These are phyloP conservation scores for Penicillium cinerascens DNA, from an alignment of 495 filamentous ascomycete genomes.

Conservation along the genomic window DNA sequence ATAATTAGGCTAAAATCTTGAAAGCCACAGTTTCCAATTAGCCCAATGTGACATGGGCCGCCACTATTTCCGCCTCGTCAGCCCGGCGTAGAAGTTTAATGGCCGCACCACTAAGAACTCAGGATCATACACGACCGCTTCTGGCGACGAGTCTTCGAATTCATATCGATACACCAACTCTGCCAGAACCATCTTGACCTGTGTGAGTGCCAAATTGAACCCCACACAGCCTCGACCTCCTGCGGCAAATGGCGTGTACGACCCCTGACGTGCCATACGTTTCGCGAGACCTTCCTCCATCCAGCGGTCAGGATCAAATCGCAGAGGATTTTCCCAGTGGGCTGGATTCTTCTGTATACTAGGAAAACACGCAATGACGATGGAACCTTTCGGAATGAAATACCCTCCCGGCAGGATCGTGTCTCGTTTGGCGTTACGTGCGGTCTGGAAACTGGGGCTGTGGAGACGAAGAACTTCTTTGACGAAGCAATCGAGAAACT, in stretches of 20 bases:
- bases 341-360: slow-evolving; percentile 51
- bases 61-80: no score
- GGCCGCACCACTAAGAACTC: slow-evolving; percentile 52
- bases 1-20: no score
- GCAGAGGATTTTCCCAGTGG: slow-evolving; percentile 47
- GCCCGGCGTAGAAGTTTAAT: slow-evolving; percentile 45
- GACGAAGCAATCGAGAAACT: slow-evolving; percentile 52
- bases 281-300: slow-evolving; percentile 34
- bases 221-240: slow-evolving; percentile 52
- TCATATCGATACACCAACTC: slow-evolving; percentile 53
- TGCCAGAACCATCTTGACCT: slow-evolving; percentile 50
- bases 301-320: slow-evolving; percentile 56
- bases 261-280: slow-evolving; percentile 36
- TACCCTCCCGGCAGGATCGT: slow-evolving; percentile 55
- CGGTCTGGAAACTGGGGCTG: slow-evolving; percentile 55
- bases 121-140: slow-evolving; percentile 53
- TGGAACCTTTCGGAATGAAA: slow-evolving; percentile 37
- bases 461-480: slow-evolving; percentile 56
- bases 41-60: no score
- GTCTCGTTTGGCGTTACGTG: slow-evolving; percentile 47
- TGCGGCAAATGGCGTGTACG: slow-evolving; percentile 52
- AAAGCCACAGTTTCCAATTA: no score
- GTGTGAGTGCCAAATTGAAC: slow-evolving; percentile 56
- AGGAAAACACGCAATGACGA: slow-evolving; percentile 46
- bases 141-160: slow-evolving; percentile 38